Evolutionary conservation across 2,329 filamentous ascomycete species (phyloP).

Genomic region (Clarireedia monteithiana): DNA sequence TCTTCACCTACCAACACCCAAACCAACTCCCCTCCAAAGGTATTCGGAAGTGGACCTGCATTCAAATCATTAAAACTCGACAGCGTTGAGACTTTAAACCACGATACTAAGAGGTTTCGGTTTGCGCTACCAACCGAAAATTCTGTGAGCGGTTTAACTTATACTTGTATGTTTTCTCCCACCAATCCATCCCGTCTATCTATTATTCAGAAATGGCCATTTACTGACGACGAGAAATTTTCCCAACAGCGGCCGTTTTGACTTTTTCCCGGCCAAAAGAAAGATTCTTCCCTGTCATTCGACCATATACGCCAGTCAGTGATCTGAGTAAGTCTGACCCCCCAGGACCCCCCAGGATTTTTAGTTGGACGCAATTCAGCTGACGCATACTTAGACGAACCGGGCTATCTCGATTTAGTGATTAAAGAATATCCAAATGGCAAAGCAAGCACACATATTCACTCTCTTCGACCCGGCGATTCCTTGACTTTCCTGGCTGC

Average conservation of each 20-base stretch:
- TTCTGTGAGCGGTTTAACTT: neutral
- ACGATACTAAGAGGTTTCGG: neutral
- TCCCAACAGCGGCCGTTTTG: no score
- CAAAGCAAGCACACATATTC: conserved; percentile 57
- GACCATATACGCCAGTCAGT: conserved; percentile 60
- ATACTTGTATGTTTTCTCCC: no score
- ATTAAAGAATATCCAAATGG: conserved; percentile 63
- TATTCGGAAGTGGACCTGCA: no score
- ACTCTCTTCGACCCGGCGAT: conserved; percentile 55
- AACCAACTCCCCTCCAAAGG: no score
- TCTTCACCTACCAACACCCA: no score
- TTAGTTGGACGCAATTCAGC: no score
- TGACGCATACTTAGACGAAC: conserved; percentile 35
- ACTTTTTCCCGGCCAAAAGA: conserved; percentile 43
- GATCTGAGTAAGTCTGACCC: conserved; percentile 4
- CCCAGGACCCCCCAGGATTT: no score
- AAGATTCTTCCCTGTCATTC: conserved; percentile 48
- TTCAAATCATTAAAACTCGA: neutral
- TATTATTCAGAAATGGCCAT: no score
- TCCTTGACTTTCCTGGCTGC: conserved; percentile 48
- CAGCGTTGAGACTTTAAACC: neutral
- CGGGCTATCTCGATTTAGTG: conserved; percentile 53
- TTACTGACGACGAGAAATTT: no score
- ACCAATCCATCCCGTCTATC: no score
- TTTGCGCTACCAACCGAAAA: neutral